Conservation (phyloP, 371 early-diverging fungal genomes). For the Amoeboaphelidium protococcarum region DNA sequence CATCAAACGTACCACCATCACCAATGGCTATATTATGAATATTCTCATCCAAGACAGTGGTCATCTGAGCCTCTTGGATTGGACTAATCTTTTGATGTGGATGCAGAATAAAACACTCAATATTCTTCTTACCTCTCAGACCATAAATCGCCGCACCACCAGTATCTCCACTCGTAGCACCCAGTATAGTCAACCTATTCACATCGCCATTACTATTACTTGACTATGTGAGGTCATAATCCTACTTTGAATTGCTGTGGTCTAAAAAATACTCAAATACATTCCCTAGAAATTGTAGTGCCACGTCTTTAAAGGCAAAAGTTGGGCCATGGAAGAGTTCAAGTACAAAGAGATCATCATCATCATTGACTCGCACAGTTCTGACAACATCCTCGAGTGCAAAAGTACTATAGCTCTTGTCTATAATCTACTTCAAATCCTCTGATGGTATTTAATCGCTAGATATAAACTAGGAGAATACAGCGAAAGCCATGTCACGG, state of each 20-base stretch:
- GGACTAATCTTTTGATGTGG: constrained; percentile 69
- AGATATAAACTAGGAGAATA: constrained; percentile 58
- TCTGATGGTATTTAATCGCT: constrained; percentile 38
- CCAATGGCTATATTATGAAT: constrained; percentile 70
- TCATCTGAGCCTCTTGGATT: constrained; percentile 93
- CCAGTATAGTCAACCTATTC: constrained; percentile 62
- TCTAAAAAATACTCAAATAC: constrained; percentile 84
- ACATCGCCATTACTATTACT: constrained; percentile 11
- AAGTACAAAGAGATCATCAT: constrained; percentile 29
- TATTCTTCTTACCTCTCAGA: constrained; percentile 65
- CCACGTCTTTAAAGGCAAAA: constrained; percentile 93
- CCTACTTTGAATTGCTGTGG: constrained; percentile 10
- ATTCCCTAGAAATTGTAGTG: constrained; percentile 84
- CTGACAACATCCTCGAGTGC: constrained; percentile 42
- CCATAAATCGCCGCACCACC: constrained; percentile 96
- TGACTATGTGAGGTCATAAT: constrained; percentile 4
- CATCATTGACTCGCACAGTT: constrained; percentile 16
- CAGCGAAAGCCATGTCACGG: no score
- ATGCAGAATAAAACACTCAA: constrained; percentile 74
- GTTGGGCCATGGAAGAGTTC: constrained; percentile 94
- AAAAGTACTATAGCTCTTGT: constrained; percentile 41
- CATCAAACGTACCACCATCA: constrained; percentile 64
- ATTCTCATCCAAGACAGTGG: constrained; percentile 67
- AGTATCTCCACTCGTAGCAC: constrained; percentile 92
- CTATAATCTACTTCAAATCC: constrained; percentile 34